Evolutionary conservation across 2,329 filamentous ascomycete species (phyloP).

Genomic region (Xylariaceae sp.): DNA sequence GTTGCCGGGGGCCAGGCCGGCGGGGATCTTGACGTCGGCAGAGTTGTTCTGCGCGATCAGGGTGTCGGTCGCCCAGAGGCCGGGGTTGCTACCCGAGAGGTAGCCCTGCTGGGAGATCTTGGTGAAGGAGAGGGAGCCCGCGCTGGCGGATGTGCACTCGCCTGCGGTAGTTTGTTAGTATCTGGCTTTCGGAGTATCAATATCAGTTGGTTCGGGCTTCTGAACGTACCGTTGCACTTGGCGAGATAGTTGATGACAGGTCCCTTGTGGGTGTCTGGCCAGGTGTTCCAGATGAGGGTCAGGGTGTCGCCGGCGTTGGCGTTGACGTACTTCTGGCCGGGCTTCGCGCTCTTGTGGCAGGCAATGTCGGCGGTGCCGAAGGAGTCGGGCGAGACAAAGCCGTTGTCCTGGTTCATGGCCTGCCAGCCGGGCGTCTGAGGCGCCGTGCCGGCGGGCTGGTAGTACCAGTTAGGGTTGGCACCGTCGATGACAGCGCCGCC

Average conservation of each 20-base stretch:
- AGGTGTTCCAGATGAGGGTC: conserved; percentile 30
- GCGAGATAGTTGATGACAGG: conserved; percentile 34
- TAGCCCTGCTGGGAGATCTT: conserved; percentile 26
- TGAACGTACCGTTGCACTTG: conserved; percentile 24
- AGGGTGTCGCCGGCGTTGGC: conserved; percentile 28
- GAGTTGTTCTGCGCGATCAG: conserved; percentile 44
- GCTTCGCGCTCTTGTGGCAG: conserved; percentile 39
- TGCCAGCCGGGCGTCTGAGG: conserved; percentile 34
- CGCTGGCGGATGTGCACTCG: conserved; percentile 26
- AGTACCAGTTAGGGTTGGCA: conserved; percentile 25
- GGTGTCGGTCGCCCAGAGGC: conserved; percentile 33
- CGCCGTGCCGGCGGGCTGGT: conserved; percentile 14
- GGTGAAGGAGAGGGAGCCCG: conserved; percentile 26
- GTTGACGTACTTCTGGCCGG: conserved; percentile 28
- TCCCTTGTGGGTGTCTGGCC: conserved; percentile 33
- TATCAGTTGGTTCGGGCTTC: no score
- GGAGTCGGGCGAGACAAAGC: conserved; percentile 41
- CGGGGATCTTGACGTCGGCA: conserved; percentile 39
- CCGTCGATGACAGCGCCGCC: conserved; percentile 16
- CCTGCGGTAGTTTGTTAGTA: conserved; percentile 18
- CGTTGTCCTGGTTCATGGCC: conserved; percentile 41
- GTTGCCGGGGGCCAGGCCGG: conserved; percentile 38
- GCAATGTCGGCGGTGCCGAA: conserved; percentile 39
- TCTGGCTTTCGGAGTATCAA: no score
- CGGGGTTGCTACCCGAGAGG: conserved; percentile 26